Conservation (phyloP, 768 basidiomycete genomes). For the Mycena floridula region DNA sequence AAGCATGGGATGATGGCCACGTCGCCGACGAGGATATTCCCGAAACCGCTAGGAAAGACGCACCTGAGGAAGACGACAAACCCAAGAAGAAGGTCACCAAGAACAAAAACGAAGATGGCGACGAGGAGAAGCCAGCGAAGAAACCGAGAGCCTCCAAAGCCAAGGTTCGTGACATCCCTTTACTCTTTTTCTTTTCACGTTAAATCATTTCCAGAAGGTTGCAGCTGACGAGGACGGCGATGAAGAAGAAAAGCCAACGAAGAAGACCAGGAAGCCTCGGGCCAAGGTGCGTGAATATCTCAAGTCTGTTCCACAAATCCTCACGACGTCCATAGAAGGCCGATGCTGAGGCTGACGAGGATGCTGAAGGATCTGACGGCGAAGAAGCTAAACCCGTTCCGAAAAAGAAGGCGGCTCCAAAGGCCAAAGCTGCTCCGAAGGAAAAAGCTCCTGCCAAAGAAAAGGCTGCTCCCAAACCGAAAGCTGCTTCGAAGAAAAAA, state of each 20-base stretch:
- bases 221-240: slow-evolving; percentile 11
- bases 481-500: too few species aligned
- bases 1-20: slow-evolving; percentile 71
- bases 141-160: slow-evolving; percentile 21
- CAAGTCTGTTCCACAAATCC: too few species aligned
- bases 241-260: slow-evolving; percentile 24
- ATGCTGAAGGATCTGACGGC: too few species aligned
- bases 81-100: slow-evolving; percentile 46
- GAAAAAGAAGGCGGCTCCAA: slow-evolving; percentile 27
- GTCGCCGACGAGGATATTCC: slow-evolving; percentile 86
- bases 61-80: slow-evolving; percentile 42
- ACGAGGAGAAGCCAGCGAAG: slow-evolving; percentile 25
- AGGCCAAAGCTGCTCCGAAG: slow-evolving; percentile 24
- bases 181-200: slow-evolving; percentile 4
- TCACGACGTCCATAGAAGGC: too few species aligned
- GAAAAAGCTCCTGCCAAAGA: slow-evolving; percentile 34
- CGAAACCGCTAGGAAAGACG: slow-evolving; percentile 57
- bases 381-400: too few species aligned
- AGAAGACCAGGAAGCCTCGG: slow-evolving; percentile 23
- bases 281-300: too few species aligned
- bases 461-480: slow-evolving; percentile 41
- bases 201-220: too few species aligned
- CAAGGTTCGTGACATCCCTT: slow-evolving; percentile 14
- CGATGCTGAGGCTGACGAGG: slow-evolving; percentile 17
- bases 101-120: slow-evolving; percentile 20